Conservation (phyloP, 2,329 filamentous ascomycete genomes). For the Paecilomyces dactylethromorphus region DNA sequence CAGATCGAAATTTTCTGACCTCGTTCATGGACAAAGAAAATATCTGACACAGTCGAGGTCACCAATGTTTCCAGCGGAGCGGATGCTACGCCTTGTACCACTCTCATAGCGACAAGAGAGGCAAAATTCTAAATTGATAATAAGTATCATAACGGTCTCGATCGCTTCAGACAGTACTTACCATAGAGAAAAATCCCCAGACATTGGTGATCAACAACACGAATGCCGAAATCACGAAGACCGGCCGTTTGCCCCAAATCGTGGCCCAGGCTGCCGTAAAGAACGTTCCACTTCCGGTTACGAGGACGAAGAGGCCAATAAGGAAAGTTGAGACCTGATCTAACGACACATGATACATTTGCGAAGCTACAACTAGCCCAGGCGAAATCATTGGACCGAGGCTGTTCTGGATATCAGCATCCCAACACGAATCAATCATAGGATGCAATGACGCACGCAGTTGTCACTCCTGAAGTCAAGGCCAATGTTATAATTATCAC, state of each 20-base stretch:
- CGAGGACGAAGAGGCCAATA: conserved; percentile 30
- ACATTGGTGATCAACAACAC: conserved; percentile 30
- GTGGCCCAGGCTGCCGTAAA: conserved; percentile 35
- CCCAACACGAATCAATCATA: neutral
- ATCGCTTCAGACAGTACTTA: conserved; percentile 2
- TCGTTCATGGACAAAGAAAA: conserved; percentile 13
- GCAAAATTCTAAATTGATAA: conserved; percentile 21
- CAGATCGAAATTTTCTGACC: conserved; percentile 12
- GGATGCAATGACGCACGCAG: conserved; percentile 12
- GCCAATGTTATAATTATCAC: conserved; percentile 17
- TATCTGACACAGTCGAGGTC: conserved; percentile 10
- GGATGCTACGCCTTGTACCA: conserved; percentile 9
- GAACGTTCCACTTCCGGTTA: conserved; percentile 36
- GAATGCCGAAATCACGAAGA: conserved; percentile 30
- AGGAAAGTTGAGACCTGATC: conserved; percentile 28
- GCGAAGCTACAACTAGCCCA: conserved; percentile 26
- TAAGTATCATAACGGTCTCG: neutral
- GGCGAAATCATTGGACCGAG: conserved; percentile 38
- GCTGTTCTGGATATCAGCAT: conserved; percentile 10
- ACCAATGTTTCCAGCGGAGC: conserved; percentile 11
- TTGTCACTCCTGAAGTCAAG: conserved; percentile 19
- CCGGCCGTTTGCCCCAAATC: conserved; percentile 29
- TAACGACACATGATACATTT: conserved; percentile 29
- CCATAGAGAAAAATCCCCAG: conserved; percentile 34
- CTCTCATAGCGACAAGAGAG: conserved; percentile 28